Base-by-base conservation (phyloP, 2,329 filamentous ascomycete genomes). In the Xylaria sp. region DNA sequence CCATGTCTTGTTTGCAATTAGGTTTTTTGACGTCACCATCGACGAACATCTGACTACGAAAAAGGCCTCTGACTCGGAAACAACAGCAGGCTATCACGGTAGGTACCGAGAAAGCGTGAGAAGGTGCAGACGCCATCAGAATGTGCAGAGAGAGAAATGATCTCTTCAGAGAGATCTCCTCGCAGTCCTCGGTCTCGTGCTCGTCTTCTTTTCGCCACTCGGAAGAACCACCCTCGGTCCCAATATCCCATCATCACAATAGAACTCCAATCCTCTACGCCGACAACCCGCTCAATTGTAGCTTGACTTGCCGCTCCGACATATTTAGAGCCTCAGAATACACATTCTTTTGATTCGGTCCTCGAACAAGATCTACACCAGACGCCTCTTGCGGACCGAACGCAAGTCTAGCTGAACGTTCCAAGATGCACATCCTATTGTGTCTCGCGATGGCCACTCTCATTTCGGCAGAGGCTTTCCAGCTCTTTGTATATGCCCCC, bases 401-500 rank as follows among this genome's bases (percentile, higher is more conserved):
- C 27, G 7, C 36, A 22, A 9, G 5, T 44, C 2, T 3, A 25
- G 5, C 49, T 17, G 3, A 22, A n/a, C 31, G 5, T 20, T 22
- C 29, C 36, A 47, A 49, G 31, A 66, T 66, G 63, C 25, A 33
- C 20, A 20, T 47, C 15, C n/a, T 66, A 6, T 33, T 17, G 11
- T 58, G 13, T 45, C 53, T 66, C 15, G 63, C 63, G n/a, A 9
- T 10, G 44, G 69, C 71, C n/a, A 55, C 69, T 20, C 20, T 71
- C 5, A 69, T 61, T 9, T 68, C 71, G 15, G 73, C 72, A 27
- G 71, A 71, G 0, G 69, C 66, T 17, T 77, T 72, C 63, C 71
- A 71, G 29, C 55, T 76, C n/a, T 69, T 70, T n/a, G 69, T 70
- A 22, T 76, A 69, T 44, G 72, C 73, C 17, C 75, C 75, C 1